Base-by-base conservation (phyloP, 2,329 filamentous ascomycete genomes). In the Nothophaeocryptopus gaeumannii region DNA sequence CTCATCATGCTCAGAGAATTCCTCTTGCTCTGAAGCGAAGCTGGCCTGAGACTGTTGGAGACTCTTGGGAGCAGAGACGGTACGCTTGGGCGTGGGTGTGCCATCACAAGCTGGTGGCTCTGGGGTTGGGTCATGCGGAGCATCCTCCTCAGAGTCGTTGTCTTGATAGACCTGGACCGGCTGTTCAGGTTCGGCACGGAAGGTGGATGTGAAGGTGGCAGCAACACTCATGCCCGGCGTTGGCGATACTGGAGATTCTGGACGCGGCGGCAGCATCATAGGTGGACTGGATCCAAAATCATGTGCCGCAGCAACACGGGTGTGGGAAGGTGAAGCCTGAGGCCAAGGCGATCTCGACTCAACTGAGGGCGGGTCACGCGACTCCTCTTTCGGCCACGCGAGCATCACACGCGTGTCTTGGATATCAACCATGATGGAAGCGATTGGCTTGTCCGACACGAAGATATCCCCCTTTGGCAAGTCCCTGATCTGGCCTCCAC, bases 391-490 rank as follows among this genome's bases (percentile, higher is more conserved):
- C n/a, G 93, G 93, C 92, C 93, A 97, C 65, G 85, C 83, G 55
- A 99, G 76, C 69, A 96, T 78, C 38, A 97, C 89, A 56, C 93
- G 87, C 46, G 90, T 85, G 67, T 95, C 91, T 63, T 96, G 89
- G 36, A 97, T 90, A 68, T 97, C 91, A 56, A 99, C 75, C 83
- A 99, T 95, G 68, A 99, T 90, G 63, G 95, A 90, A 13, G 84
- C 84, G 58, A 85, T 83, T 66, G 91, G 88, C 29, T 90, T 91
- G 71, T 95, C 89, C 50, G 90, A 95, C 39, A 85, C 86, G 70
- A 96, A 97, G 42, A 83, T 87, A 67, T 96, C 90, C 13, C 88
- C 89, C 74, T 96, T 96, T 57, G 77, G 79, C 63, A 99, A 72
- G 59, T 96, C 89, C 77, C 88, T 92, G 2, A 89, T 86, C 59